Evolutionary conservation across 2,329 filamentous ascomycete species (phyloP).

Genomic region (Scorias spongiosa): DNA sequence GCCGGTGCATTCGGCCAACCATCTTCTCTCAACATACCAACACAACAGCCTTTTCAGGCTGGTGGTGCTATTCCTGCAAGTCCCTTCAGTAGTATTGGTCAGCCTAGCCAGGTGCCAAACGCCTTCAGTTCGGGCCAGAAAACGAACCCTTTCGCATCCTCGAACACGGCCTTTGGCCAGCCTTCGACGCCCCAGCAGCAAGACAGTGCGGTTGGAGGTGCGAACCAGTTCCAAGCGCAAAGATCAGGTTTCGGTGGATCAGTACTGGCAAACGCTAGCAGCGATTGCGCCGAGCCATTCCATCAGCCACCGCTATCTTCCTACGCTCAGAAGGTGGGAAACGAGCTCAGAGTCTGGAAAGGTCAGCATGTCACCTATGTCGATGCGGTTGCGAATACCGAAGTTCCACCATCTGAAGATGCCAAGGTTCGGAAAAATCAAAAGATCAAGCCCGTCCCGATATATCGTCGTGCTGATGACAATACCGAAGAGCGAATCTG

Average conservation of each 20-base stretch:
- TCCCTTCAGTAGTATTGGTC: not conserved
- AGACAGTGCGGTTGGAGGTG: not conserved
- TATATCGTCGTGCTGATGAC: not conserved
- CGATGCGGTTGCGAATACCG: conserved; percentile 27
- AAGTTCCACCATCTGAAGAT: conserved; percentile 24
- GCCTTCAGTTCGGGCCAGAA: not conserved
- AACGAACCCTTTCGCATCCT: not conserved
- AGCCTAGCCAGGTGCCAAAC: not conserved
- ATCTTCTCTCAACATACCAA: not conserved
- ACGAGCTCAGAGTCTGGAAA: conserved; percentile 44
- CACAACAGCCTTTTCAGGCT: not conserved
- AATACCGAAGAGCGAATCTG: conserved; percentile 34
- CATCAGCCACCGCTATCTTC: not conserved
- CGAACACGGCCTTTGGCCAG: conserved; percentile 24
- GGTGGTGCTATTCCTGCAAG: not conserved
- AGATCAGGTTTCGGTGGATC: conserved; percentile 1
- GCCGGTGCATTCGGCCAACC: conserved; percentile 12
- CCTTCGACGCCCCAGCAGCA: conserved; percentile 10
- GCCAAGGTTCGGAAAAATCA: conserved; percentile 5
- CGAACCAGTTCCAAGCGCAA: not conserved
- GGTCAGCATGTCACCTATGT: conserved; percentile 48
- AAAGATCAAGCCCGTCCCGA: not conserved
- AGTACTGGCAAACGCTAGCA: conserved; percentile 1
- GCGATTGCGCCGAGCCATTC: not conserved
- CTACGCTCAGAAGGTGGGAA: conserved; percentile 12